phyloP scores from a whole-genome alignment of 2,329 filamentous ascomycete species.

The Aureobasidium sp. region DNA sequence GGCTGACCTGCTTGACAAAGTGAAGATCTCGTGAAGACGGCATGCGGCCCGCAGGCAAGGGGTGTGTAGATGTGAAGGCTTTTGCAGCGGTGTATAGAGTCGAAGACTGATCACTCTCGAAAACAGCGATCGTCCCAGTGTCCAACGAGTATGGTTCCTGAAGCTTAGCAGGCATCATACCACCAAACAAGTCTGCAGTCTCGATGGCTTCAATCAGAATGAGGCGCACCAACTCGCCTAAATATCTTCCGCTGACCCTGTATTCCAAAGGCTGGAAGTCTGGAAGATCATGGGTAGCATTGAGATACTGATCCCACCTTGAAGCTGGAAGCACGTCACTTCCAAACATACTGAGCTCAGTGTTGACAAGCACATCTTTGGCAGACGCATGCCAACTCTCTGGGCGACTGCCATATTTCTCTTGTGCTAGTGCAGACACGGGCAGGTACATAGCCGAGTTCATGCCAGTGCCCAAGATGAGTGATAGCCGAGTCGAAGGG shows the following conservation, averaged over 20 bases:
- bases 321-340: conserved; percentile 50
- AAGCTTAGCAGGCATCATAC: conserved; percentile 43
- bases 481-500: conserved; percentile 51
- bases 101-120: conserved; percentile 42
- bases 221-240: conserved; percentile 55
- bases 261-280: conserved; percentile 60
- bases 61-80: conserved; percentile 45
- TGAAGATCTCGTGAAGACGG: conserved; percentile 42
- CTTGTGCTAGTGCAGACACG: conserved; percentile 41
- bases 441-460: conserved; percentile 58
- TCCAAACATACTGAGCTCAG: conserved; percentile 59
- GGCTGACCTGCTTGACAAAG: conserved; percentile 46
- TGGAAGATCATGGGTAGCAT: conserved; percentile 46
- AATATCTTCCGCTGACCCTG: conserved; percentile 54
- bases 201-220: conserved; percentile 53
- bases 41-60: conserved; percentile 30
- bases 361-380: conserved; percentile 56
- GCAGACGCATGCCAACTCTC: conserved; percentile 48
- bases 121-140: conserved; percentile 48
- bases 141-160: conserved; percentile 51
- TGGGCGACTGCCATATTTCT: conserved; percentile 49
- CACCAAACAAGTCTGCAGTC: conserved; percentile 47
- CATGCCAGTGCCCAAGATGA: conserved; percentile 57
- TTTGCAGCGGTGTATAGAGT: conserved; percentile 32
- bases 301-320: conserved; percentile 54